phyloP scores from a whole-genome alignment of 139 green algal species.

The Volvox reticuliferus region DNA sequence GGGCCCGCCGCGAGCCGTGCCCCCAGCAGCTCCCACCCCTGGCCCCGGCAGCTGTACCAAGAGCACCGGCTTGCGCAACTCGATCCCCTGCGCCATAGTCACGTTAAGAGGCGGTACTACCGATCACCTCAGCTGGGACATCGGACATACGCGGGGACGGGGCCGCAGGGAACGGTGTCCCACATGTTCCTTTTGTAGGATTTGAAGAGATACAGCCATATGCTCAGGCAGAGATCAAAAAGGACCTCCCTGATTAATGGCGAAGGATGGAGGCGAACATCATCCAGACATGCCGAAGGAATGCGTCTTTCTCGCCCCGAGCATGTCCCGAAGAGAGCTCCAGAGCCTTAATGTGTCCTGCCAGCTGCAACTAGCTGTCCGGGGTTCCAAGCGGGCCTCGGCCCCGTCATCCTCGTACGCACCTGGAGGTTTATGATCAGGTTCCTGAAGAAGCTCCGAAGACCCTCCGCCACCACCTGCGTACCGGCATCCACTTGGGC shows the following conservation, averaged over 20 bases:
- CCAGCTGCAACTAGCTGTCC: no score
- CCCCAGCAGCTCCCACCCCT: not conserved
- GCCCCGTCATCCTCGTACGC: not conserved
- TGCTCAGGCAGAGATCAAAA: not conserved
- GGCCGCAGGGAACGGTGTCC: not conserved
- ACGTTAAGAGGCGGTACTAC: no score
- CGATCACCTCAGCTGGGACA: not conserved
- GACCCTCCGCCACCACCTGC: slow-evolving; percentile 23
- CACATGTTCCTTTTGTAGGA: not conserved
- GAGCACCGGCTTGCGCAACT: slow-evolving; percentile 46
- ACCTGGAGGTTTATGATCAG: slow-evolving; percentile 53
- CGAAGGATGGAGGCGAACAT: not conserved
- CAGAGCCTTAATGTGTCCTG: not conserved
- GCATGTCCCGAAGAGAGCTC: not conserved
- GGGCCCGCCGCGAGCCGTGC: not conserved
- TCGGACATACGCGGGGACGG: not conserved
- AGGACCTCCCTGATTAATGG: not conserved
- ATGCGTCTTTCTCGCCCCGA: not conserved
- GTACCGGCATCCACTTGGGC: not conserved
- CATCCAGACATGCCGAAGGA: not conserved
- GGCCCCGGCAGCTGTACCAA: slow-evolving; percentile 22
- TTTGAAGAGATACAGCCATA: not conserved
- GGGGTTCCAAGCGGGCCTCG: not conserved
- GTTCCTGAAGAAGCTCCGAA: slow-evolving; percentile 50
- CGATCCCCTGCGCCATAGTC: slow-evolving; percentile 44